A percentile compares a stretch with the other conserved stretches of the same genome.
Conservation (phyloP, 177 flowering plant species). For the Vitis hybrid region DNA sequence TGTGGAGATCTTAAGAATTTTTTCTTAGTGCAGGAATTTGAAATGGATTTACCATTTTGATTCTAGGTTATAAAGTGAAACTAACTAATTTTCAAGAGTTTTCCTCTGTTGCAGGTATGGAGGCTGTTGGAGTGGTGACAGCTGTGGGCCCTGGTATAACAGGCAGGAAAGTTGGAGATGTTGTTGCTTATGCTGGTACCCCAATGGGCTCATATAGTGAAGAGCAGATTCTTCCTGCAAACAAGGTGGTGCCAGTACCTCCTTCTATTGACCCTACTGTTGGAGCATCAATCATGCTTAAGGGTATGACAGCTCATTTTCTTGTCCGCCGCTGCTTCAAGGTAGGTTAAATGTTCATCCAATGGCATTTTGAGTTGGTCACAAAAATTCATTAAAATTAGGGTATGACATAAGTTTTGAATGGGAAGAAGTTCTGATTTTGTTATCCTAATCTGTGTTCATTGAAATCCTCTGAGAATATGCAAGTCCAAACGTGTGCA, state of each 20-base stretch:
- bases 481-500: too few relatives aligned
- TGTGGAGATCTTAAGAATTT: too few relatives aligned
- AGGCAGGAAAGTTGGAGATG: constrained; percentile 71
- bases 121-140: constrained; percentile 83
- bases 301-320: constrained; percentile 86
- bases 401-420: neutral
- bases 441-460: too few relatives aligned
- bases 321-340: constrained; percentile 77
- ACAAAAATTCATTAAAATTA: neutral
- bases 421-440: neutral
- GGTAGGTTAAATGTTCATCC: constrained; percentile 33
- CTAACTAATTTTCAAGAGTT: neutral
- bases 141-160: constrained; percentile 91
- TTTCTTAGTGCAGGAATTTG: too few relatives aligned
- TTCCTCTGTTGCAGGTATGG: constrained; percentile 47
- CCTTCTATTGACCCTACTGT: constrained; percentile 63
- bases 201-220: constrained; percentile 86
- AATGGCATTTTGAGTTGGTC: neutral
- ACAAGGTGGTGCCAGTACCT: constrained; percentile 72
- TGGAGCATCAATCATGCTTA: constrained; percentile 77
- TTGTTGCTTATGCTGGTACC: constrained; percentile 75
- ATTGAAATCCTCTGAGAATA: too few relatives aligned
- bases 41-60: too few relatives aligned
- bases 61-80: too few relatives aligned
- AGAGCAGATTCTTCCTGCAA: constrained; percentile 87